Conservation (phyloP, 169 alveolate species). For the Cryptosporidium ubiquitum region DNA sequence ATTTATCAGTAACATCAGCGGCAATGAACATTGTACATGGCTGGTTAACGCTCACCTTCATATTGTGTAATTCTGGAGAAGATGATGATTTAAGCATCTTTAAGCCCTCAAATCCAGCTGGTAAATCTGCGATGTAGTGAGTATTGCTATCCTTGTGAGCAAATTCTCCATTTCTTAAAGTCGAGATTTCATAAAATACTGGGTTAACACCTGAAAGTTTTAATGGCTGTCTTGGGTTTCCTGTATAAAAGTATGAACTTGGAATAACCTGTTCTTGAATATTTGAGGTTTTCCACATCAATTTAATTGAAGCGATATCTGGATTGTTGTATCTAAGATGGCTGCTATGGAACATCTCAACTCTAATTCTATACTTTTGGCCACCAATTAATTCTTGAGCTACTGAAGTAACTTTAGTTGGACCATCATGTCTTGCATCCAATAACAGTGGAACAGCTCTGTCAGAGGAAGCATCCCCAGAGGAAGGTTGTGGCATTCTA, state of each 20-base stretch:
- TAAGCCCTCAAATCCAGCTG: constrained; percentile 81
- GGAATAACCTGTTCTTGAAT: constrained; percentile 84
- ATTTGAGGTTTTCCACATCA: constrained; percentile 85
- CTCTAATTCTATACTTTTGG: constrained; percentile 82
- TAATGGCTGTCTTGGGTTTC: constrained; percentile 83
- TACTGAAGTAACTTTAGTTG: constrained; percentile 78
- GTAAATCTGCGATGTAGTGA: constrained; percentile 86
- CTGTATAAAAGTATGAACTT: constrained; percentile 82
- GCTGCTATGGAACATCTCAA: constrained; percentile 87
- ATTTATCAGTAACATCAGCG: constrained; percentile 69
- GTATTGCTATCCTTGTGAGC: constrained; percentile 83
- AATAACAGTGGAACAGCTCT: constrained; percentile 74
- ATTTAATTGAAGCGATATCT: constrained; percentile 77
- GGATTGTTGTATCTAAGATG: constrained; percentile 82
- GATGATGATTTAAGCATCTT: constrained; percentile 75
- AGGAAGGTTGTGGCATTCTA: constrained; percentile 85
- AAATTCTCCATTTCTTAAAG: constrained; percentile 87
- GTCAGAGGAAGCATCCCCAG: constrained; percentile 80
- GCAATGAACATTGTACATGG: constrained; percentile 79
- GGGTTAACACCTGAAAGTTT: constrained; percentile 86
- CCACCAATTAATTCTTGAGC: constrained; percentile 87
- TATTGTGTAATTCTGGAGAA: constrained; percentile 50
- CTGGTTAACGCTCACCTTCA: constrained; percentile 77
- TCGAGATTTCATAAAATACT: constrained; percentile 82
- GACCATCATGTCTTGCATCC: constrained; percentile 77